Evolutionary conservation across 2,329 filamentous ascomycete species (phyloP).

Genomic region (Pseudophaeomoniella oleicola): DNA sequence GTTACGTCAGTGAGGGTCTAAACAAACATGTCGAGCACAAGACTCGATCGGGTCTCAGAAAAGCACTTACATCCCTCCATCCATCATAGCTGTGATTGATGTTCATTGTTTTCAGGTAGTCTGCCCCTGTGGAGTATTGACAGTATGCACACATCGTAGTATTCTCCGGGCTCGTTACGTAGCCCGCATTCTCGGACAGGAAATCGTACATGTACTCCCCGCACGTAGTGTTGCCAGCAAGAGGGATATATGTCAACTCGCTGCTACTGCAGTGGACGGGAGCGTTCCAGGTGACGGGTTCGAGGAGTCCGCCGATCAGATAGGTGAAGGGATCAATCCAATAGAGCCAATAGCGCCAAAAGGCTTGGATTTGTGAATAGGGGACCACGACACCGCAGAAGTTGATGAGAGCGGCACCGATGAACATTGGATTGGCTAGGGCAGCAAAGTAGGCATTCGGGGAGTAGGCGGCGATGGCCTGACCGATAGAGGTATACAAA

Average conservation of each 20-base stretch:
- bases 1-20: no score
- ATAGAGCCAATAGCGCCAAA: constrained; percentile 30
- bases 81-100: no score
- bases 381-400: constrained; percentile 26
- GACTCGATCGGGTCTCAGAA: no score
- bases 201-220: constrained; percentile 21
- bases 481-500: constrained; percentile 28
- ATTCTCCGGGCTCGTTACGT: no score
- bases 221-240: constrained; percentile 16
- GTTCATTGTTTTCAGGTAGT: no score
- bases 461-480: constrained; percentile 43
- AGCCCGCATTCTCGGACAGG: no score
- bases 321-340: constrained; percentile 30
- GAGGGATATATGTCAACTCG: constrained; percentile 17
- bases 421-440: constrained; percentile 40
- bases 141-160: no score
- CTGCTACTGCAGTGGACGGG: constrained; percentile 19
- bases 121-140: no score
- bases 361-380: constrained; percentile 20
- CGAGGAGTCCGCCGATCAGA: constrained; percentile 24
- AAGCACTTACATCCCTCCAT: no score
- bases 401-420: constrained; percentile 28
- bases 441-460: constrained; percentile 47
- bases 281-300: constrained; percentile 23
- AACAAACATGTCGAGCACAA: no score